These are phyloP conservation scores for Salicornia ramosissima DNA, from an alignment of 148 eudicot species.

Conservation along the genomic window DNA sequence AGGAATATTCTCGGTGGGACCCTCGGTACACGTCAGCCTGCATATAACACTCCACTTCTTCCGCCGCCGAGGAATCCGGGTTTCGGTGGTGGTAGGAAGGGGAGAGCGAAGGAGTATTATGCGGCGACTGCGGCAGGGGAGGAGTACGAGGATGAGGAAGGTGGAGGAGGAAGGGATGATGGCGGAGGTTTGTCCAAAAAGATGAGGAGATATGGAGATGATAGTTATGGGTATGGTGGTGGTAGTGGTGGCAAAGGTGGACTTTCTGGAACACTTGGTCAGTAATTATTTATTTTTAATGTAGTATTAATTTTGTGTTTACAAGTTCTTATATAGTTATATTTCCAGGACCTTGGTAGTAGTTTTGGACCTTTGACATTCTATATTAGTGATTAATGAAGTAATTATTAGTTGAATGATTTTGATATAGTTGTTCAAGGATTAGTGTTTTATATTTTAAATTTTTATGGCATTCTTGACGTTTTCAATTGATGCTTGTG, in stretches of 20 bases:
- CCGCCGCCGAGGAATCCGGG: constrained; percentile 23
- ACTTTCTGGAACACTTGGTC: constrained; percentile 41
- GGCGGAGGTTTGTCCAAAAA: constrained; percentile 30
- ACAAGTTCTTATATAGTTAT: background rate
- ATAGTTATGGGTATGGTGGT: constrained; percentile 31
- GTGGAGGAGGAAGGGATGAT: constrained; percentile 31
- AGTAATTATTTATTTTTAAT: constrained; percentile 20
- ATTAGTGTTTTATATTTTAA: background rate
- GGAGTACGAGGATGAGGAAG: constrained; percentile 31
- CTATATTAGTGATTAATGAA: too few relatives aligned
- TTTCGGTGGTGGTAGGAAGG: constrained; percentile 28
- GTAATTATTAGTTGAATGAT: too few relatives aligned
- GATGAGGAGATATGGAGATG: constrained; percentile 27
- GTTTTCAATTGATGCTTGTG: background rate
- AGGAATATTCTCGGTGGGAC: constrained; percentile 68
- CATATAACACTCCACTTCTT: constrained; percentile 16
- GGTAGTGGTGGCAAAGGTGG: constrained; percentile 47
- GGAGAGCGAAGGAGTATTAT: constrained; percentile 31
- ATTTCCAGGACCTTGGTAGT: background rate
- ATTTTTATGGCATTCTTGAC: too few relatives aligned
- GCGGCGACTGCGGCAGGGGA: constrained; percentile 1
- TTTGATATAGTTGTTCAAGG: too few relatives aligned
- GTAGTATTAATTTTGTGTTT: background rate
- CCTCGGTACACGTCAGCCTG: constrained; percentile 38
- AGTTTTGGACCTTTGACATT: background rate